Evolutionary conservation across 169 alveolate species (phyloP).

Genomic region (Cryptosporidium bovis): DNA sequence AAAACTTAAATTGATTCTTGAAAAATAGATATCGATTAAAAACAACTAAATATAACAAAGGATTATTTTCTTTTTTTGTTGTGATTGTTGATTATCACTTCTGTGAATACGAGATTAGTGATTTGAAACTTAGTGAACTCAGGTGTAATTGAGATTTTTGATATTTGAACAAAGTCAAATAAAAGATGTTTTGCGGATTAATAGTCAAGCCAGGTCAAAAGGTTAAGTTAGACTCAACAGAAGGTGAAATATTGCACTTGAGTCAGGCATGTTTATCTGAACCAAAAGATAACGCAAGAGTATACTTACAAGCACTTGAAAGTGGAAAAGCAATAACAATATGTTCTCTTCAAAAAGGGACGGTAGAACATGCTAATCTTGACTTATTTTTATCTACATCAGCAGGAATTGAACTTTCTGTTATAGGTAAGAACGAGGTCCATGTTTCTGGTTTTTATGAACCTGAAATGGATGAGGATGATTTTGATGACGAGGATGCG

Average conservation of each 20-base stretch:
- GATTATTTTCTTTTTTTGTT: background rate
- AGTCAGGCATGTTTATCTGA: constrained; percentile 89
- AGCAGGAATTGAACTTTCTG: constrained; percentile 83
- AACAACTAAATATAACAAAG: background rate
- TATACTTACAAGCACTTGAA: constrained; percentile 88
- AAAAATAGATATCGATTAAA: too few species aligned
- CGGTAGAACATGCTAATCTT: constrained; percentile 85
- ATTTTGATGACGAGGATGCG: constrained; percentile 78
- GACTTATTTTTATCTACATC: constrained; percentile 88
- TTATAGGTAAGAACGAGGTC: constrained; percentile 89
- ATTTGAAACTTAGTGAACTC: too few species aligned
- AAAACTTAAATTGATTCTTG: background rate
- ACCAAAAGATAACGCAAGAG: constrained; percentile 86
- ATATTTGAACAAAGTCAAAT: too few species aligned
- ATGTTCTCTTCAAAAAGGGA: constrained; percentile 89
- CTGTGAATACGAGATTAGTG: too few species aligned
- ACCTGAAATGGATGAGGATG: constrained; percentile 82
- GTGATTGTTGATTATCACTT: too few species aligned
- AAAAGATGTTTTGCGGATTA: constrained; percentile 77
- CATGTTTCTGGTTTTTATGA: constrained; percentile 90
- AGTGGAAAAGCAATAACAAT: constrained; percentile 84
- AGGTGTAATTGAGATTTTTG: too few species aligned
- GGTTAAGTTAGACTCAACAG: constrained; percentile 77
- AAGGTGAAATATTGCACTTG: constrained; percentile 84
- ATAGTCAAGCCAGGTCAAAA: constrained; percentile 79